A percentile compares a stretch with the other conserved stretches of the same genome.
Evolutionary conservation across 139 green algal species (phyloP).

Genomic region (Picochlorum sp.): DNA sequence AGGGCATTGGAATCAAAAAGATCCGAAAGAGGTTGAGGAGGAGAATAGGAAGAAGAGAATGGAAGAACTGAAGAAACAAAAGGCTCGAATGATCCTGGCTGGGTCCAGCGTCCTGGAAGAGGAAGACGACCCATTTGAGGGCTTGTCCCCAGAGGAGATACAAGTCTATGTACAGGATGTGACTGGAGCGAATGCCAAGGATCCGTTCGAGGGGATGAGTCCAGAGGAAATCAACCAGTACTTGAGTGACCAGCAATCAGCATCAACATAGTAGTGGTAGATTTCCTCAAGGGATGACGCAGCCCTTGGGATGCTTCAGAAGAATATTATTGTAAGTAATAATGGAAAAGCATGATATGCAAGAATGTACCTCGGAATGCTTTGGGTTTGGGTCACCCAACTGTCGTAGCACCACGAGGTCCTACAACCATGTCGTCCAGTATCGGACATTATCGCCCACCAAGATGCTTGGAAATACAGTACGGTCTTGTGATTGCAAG

Average conservation of each 20-base stretch:
- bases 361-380: too few relatives aligned
- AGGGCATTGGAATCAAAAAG: neutral
- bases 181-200: slow-evolving; percentile 23
- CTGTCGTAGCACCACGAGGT: too few relatives aligned
- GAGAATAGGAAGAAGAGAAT: slow-evolving; percentile 24
- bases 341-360: too few relatives aligned
- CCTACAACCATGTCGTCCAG: too few relatives aligned
- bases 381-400: too few relatives aligned
- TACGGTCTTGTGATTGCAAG: neutral
- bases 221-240: slow-evolving; percentile 72
- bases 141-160: slow-evolving; percentile 46
- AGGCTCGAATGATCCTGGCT: slow-evolving; percentile 35
- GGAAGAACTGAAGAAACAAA: slow-evolving; percentile 20
- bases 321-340: too few relatives aligned
- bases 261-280: too few relatives aligned
- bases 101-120: slow-evolving; percentile 28
- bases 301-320: too few relatives aligned
- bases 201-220: slow-evolving; percentile 70
- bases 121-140: slow-evolving; percentile 55
- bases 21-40: neutral
- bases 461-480: too few relatives aligned
- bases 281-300: too few relatives aligned
- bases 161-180: slow-evolving; percentile 27
- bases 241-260: neutral
- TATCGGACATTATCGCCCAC: too few relatives aligned